Percentiles rank a stretch among this genome's conserved stretches.
Conservation (phyloP, 768 basidiomycete genomes). For the Fomitopsis pulvina region DNA sequence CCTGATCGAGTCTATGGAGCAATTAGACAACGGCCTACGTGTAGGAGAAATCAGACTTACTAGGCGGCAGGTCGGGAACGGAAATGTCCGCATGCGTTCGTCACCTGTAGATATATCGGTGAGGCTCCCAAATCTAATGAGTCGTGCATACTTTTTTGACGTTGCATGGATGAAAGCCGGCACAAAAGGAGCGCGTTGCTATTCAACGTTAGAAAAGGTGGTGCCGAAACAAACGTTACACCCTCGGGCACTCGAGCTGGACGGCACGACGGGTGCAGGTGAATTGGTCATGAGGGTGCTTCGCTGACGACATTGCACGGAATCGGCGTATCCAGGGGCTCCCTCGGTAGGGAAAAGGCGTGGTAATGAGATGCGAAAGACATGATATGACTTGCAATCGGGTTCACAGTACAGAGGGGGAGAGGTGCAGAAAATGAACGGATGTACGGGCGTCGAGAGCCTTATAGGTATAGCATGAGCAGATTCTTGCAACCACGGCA, state of each 20-base stretch:
- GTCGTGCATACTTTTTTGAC: conserved; percentile 63
- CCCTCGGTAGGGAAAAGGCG: conserved; percentile 65
- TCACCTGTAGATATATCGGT: conserved; percentile 38
- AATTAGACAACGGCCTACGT: background rate
- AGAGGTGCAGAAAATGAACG: too few species aligned
- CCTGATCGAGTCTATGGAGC: conserved; percentile 78
- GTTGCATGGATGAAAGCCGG: conserved; percentile 98
- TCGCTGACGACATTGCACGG: conserved; percentile 54
- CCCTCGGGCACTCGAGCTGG: conserved; percentile 38
- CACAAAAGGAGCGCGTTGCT: conserved; percentile 79
- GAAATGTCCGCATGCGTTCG: conserved; percentile 79
- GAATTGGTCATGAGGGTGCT: conserved; percentile 24
- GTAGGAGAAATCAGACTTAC: conserved; percentile 40
- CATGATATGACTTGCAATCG: too few species aligned
- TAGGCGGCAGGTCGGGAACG: conserved; percentile 93
- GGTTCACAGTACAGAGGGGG: too few species aligned
- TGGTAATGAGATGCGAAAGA: conserved; percentile 36
- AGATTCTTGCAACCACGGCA: too few species aligned
- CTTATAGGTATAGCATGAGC: too few species aligned
- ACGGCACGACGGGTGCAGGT: conserved; percentile 23
- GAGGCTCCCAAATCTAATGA: background rate
- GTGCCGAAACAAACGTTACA: conserved; percentile 72
- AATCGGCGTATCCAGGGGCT: conserved; percentile 63
- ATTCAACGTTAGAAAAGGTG: conserved; percentile 65
- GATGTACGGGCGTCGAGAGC: too few species aligned